Evolutionary conservation across 1,284 basidiomycete genomes (phyloP).

Genomic region (Termitomyces sp.): DNA sequence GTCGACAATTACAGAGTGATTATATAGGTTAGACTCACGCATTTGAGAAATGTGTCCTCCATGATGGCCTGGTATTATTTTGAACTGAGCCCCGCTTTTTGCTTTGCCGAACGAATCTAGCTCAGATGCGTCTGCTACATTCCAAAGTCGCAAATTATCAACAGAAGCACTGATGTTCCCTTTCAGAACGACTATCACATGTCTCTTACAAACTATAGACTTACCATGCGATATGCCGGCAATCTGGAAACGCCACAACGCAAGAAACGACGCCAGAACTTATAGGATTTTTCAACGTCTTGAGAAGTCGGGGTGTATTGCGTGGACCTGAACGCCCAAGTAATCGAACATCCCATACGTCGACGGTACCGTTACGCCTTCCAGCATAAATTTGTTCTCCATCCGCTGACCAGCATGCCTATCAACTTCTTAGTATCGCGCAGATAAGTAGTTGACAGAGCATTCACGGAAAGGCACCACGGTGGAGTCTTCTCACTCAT

Average conservation of each 20-base stretch:
- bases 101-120: conserved; percentile 53
- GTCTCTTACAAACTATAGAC: conserved; percentile 25
- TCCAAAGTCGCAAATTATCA: conserved; percentile 95
- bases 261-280: conserved; percentile 92
- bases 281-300: conserved; percentile 78
- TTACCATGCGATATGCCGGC: conserved; percentile 85
- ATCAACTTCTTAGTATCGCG: conserved; percentile 8
- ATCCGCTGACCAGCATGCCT: conserved; percentile 94
- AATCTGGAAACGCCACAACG: conserved; percentile 86
- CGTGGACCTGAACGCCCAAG: conserved; percentile 54
- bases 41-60: conserved; percentile 90
- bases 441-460: conserved; percentile 6
- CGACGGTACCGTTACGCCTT: conserved; percentile 84
- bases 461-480: conserved; percentile 87
- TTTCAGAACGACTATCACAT: conserved; percentile 7
- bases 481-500: conserved; percentile 90
- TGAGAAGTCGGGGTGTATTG: conserved; percentile 68
- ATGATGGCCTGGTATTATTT: conserved; percentile 95
- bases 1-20: conserved; percentile 16
- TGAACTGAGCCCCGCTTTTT: conserved; percentile 77
- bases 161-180: conserved; percentile 66
- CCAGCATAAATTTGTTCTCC: conserved; percentile 90
- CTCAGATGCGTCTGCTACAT: conserved; percentile 75
- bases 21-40: conserved; percentile 46
- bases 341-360: conserved; percentile 90